A percentile compares a stretch with the other conserved stretches of the same genome.
Conservation (phyloP, 163 green algal genomes). For the Trebouxia gelatinosa region DNA sequence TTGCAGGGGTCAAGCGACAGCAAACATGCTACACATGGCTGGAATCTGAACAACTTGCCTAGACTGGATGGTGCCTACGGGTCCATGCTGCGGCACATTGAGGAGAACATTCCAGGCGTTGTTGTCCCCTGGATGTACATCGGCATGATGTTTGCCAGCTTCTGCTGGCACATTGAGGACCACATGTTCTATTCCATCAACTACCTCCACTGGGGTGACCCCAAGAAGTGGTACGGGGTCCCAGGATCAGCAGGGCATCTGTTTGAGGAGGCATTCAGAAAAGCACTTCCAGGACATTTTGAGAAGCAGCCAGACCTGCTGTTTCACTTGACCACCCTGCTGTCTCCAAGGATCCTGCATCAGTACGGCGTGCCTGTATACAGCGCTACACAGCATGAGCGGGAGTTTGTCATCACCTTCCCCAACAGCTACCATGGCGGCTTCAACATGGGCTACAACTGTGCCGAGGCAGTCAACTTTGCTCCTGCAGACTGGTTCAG, state of each 20-base stretch:
- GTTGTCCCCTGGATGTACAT: slow-evolving; percentile 62
- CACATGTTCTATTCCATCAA: slow-evolving; percentile 76
- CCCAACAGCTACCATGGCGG: slow-evolving; percentile 56
- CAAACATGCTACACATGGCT: slow-evolving; percentile 9
- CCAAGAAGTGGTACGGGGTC: slow-evolving; percentile 68
- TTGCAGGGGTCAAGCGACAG: slow-evolving; percentile 22
- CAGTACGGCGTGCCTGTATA: slow-evolving; percentile 60
- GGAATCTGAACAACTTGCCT: slow-evolving; percentile 28
- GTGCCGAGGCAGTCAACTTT: slow-evolving; percentile 64
- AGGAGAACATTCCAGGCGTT: slow-evolving; percentile 26
- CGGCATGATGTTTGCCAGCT: slow-evolving; percentile 67
- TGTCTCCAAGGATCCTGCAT: slow-evolving; percentile 57
- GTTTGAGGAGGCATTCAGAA: slow-evolving; percentile 68
- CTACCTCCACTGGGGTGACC: slow-evolving; percentile 56
- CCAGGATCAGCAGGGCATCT: slow-evolving; percentile 48
- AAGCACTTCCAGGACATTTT: slow-evolving; percentile 64
- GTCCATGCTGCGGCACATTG: slow-evolving; percentile 24
- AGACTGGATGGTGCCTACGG: slow-evolving; percentile 15
- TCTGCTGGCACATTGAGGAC: slow-evolving; percentile 79
- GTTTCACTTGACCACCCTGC: slow-evolving; percentile 66
- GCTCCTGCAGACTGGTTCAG: slow-evolving; percentile 59
- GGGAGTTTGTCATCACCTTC: slow-evolving; percentile 61
- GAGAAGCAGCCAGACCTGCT: slow-evolving; percentile 70
- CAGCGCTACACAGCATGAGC: slow-evolving; percentile 45
- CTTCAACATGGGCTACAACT: slow-evolving; percentile 65